Base-by-base conservation (phyloP, 192 early-diverging fungal genomes). In the Thoreauomyces humboldtii region DNA sequence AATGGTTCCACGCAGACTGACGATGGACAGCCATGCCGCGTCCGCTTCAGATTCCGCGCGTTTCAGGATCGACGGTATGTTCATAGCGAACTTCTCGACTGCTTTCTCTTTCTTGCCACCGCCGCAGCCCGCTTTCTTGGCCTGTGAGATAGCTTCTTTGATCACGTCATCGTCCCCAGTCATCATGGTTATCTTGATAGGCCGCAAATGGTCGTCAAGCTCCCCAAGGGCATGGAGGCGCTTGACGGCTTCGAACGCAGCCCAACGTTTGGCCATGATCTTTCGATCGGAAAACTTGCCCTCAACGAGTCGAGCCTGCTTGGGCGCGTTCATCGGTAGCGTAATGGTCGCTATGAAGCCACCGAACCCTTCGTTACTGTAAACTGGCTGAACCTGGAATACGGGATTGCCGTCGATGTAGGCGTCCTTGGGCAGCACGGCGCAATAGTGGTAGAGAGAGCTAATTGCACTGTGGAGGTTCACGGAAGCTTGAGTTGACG, bases 191-290 rank as follows among this genome's bases (percentile, higher is more conserved):
- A 33, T 27, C 37, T 55, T 45, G 14, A 78, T 50, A 0, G 92
- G 90, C 6, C 77, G 34, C 11, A 93, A 74, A 25, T 87, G 77
- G 44, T 91, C 87, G 59, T 88, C 80, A 19, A 94, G 76, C 3
- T 81, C 88, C 3, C 84, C 85, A 0, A 77, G 43, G 25, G 73
- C 62, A 43, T 90, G 84, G 9, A 94, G 75, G 58, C 76, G 70
- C 46, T 83, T 81, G 43, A 86, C 84, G 0, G 84, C 74, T 28
- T 88, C 82, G 35, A 88, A 84, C 0, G 89, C 85, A 0, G 85
- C 86, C 9, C 80, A 70, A 42, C 85, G 86, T 69, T 87, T 89
- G 7, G 92, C 90, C 27, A 79, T 60, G 27, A 31, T 60, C 53
- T 90, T 90, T 59, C 79, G 84, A 0, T 81, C 70, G 27, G 15